phyloP scores from a whole-genome alignment of 176 grass and related monocot species.

The Alopecurus myosuroides region DNA sequence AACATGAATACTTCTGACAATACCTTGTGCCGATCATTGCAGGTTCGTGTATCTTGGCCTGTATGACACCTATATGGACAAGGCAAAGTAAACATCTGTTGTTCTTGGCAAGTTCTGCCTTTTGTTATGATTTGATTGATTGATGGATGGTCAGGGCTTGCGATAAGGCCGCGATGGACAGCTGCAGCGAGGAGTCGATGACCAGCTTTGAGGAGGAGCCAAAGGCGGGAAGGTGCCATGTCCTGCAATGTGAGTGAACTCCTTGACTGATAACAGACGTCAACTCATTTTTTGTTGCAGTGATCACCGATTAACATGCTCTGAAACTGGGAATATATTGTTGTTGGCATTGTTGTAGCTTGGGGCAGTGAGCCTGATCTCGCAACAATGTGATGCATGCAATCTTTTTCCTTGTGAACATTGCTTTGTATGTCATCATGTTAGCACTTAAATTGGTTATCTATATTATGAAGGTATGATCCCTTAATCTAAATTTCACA shows the following conservation, averaged over 20 bases:
- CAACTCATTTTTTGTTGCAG: background rate
- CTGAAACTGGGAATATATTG: background rate
- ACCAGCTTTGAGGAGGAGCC: constrained; percentile 45
- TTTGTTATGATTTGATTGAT: background rate
- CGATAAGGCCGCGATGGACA: constrained; percentile 60
- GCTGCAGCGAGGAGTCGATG: constrained; percentile 46
- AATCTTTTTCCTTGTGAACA: no score
- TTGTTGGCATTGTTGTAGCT: constrained; percentile 25
- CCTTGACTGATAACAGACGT: background rate
- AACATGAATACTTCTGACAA: no score
- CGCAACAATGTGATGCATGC: no score
- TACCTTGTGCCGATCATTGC: background rate
- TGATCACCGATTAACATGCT: background rate
- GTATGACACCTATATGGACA: constrained; percentile 62
- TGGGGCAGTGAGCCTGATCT: constrained; percentile 39
- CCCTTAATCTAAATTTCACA: no score
- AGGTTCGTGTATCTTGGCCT: constrained; percentile 78
- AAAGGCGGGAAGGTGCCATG: background rate
- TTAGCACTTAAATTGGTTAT: no score
- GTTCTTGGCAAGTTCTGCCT: background rate
- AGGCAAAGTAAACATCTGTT: constrained; percentile 54
- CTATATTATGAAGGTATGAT: no score
- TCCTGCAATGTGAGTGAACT: constrained; percentile 27
- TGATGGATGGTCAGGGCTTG: constrained; percentile 40
- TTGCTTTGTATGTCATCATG: no score